Conservation (phyloP, 179 eudicot species). For the Silene coronaria region DNA sequence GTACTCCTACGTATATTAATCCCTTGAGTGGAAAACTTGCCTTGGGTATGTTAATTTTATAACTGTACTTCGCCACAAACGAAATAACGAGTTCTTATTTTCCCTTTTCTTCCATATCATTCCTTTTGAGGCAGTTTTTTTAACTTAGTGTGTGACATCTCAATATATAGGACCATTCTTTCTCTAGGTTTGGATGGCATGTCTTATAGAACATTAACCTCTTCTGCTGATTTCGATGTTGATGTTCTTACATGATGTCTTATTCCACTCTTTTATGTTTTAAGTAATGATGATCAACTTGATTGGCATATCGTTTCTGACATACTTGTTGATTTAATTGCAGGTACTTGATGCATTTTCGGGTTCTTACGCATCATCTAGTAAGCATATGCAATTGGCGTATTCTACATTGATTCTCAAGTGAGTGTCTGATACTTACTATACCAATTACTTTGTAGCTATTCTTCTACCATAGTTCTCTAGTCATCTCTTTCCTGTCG, state of each 20-base stretch:
- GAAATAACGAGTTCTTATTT: too few species aligned
- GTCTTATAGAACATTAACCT: too few species aligned
- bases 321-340: constrained; percentile 14
- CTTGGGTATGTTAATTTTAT: too few species aligned
- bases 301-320: not conserved
- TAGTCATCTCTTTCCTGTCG: not conserved
- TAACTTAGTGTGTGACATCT: too few species aligned
- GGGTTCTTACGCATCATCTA: constrained; percentile 57
- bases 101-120: too few species aligned
- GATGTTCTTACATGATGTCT: not conserved
- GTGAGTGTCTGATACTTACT: constrained; percentile 41
- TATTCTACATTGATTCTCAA: constrained; percentile 87
- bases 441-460: not conserved
- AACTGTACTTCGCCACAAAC: too few species aligned
- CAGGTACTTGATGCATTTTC: constrained; percentile 87
- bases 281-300: not conserved
- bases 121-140: too few species aligned
- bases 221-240: not conserved
- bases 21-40: too few species aligned
- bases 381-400: constrained; percentile 77
- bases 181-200: too few species aligned
- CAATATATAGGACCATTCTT: too few species aligned
- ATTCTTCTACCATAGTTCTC: not conserved
- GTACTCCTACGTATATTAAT: too few species aligned
- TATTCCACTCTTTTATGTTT: not conserved